phyloP scores from a whole-genome alignment of 352 stramenopile species.

The Globisporangium middletonii region DNA sequence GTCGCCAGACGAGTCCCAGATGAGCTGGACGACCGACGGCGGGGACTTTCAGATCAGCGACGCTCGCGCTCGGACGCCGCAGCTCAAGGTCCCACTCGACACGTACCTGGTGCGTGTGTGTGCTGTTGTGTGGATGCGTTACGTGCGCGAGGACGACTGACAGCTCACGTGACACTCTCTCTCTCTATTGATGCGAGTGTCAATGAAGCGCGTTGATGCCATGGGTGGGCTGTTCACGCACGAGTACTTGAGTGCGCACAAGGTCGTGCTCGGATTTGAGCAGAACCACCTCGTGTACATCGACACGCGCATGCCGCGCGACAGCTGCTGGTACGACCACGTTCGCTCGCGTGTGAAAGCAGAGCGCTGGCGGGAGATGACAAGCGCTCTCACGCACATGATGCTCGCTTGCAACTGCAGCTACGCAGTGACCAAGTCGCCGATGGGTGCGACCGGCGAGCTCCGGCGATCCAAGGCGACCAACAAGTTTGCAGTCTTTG shows the following conservation, averaged over 20 bases:
- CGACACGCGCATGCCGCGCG: constrained; percentile 54
- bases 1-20: constrained; percentile 30
- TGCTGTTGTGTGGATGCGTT: not conserved
- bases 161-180: too few relatives aligned
- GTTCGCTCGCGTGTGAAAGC: not conserved
- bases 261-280: constrained; percentile 65
- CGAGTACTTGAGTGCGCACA: constrained; percentile 49
- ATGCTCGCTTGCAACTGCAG: constrained; percentile 12
- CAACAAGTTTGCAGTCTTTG: constrained; percentile 56
- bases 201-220: constrained; percentile 24
- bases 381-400: too few relatives aligned
- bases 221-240: constrained; percentile 68
- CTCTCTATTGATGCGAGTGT: too few relatives aligned
- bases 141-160: not conserved
- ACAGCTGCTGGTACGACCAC: constrained; percentile 31
- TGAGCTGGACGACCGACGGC: constrained; percentile 82
- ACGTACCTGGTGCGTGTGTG: constrained; percentile 19
- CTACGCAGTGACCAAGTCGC: constrained; percentile 43
- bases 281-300: constrained; percentile 51
- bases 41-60: constrained; percentile 70
- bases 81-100: constrained; percentile 32
- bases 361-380: not conserved
- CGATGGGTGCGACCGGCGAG: constrained; percentile 40
- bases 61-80: constrained; percentile 24
- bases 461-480: constrained; percentile 36